Evolutionary conservation across 768 basidiomycete genomes (phyloP).

Genomic region (Lactifluus volemus): DNA sequence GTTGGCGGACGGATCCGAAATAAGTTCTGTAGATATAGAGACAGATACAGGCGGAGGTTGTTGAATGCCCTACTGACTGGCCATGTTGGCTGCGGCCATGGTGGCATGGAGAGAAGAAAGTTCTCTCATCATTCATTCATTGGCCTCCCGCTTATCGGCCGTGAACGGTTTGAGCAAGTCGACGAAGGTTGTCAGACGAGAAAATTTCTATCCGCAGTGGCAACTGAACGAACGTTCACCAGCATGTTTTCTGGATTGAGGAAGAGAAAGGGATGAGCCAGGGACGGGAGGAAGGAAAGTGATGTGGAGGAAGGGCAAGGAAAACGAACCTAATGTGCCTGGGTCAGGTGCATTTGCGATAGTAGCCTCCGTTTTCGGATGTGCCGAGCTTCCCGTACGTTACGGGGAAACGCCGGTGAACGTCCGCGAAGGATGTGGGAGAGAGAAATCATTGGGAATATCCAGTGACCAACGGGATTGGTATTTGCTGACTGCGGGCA

Average conservation of each 20-base stretch:
- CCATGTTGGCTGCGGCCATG: constrained; percentile 53
- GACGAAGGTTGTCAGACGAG: constrained; percentile 94
- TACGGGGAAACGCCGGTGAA: too few species aligned
- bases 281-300: constrained; percentile 19
- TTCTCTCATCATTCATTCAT: constrained; percentile 88
- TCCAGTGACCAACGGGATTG: neutral
- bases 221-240: constrained; percentile 95
- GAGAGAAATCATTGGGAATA: neutral
- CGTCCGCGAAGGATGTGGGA: too few species aligned
- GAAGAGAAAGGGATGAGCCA: constrained; percentile 9
- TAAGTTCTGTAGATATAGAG: constrained; percentile 15
- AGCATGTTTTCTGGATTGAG: constrained; percentile 76
- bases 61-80: constrained; percentile 27
- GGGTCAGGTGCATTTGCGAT: constrained; percentile 53
- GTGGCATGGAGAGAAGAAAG: constrained; percentile 74
- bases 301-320: constrained; percentile 14
- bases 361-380: too few species aligned
- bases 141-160: constrained; percentile 86
- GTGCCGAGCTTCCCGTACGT: too few species aligned
- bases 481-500: too few species aligned
- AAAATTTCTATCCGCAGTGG: constrained; percentile 93
- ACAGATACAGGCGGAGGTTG: constrained; percentile 20
- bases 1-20: constrained; percentile 18
- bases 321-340: constrained; percentile 81
- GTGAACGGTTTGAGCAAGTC: constrained; percentile 95